Base-by-base conservation (phyloP, 192 early-diverging fungal species). In the Chytriomyces confervae region DNA sequence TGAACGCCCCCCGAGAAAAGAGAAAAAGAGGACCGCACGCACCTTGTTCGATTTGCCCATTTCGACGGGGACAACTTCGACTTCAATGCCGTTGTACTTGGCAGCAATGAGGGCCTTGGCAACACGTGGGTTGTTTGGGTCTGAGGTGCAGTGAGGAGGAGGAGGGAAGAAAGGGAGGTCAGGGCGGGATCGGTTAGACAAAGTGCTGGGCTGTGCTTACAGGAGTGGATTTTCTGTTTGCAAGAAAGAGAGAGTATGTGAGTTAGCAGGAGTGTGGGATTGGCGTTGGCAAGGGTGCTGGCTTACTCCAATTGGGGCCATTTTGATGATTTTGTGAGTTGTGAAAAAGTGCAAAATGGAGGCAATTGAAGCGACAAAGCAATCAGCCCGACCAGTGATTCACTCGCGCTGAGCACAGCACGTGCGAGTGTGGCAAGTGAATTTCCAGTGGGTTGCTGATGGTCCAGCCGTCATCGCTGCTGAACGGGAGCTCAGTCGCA, bases 51-150 rank as follows among this genome's bases (percentile, higher is more conserved):
- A 88, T 48, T 86, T 88, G 48, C 86, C 88, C 73, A 94, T 81
- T 81, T 88, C 78, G 80, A 95, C 77, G 24, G 64, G 57, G 71
- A 83, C 83, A 75, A 89, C 84, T 29, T 87, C 89, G 76, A 98
- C 81, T 45, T 95, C 91, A 48, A 94, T 72, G 80, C 89, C 91
- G 81, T 91, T 91, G 82, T 93, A 92, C 78, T 91, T 86, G 82
- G 94, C 95, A 36, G 86, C 91, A 76, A 94, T 85, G 84, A 90
- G 88, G 53, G 87, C 84, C 86, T 92, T 92, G 82, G 82, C 85
- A 75, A 89, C 88, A 68, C 92, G 90, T 67, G 89, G 86, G 88
- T 93, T 93, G 80, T 90, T 82, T 73, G 91, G 89, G 83, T 93
- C 72, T 75, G 36, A 27, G 5, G 4, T 72, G n/a, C 18, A 57